Percentiles rank a stretch among this genome's conserved stretches.
These are phyloP conservation scores for Aspergillus quadricinctus DNA, from an alignment of 2,329 filamentous ascomycete species.

Conservation along the genomic window DNA sequence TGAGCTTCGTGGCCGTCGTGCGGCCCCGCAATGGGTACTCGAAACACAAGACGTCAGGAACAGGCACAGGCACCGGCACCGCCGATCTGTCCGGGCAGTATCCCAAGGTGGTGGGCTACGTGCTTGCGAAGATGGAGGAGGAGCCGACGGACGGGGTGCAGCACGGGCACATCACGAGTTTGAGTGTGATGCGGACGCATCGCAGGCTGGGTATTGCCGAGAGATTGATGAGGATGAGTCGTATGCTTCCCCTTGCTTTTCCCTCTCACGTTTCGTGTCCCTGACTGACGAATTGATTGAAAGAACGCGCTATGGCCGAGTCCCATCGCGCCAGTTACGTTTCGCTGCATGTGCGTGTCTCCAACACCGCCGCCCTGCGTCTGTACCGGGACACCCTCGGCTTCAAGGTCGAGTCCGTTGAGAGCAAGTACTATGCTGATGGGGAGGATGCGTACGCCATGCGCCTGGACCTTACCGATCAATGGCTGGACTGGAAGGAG, in stretches of 20 bases:
- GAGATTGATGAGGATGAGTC: conserved; percentile 94
- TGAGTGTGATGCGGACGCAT: conserved; percentile 96
- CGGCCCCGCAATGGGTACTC: conserved; percentile 72
- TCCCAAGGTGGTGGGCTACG: conserved; percentile 96
- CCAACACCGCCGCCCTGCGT: conserved; percentile 84
- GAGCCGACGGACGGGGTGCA: conserved; percentile 85
- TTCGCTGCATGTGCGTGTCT: conserved; percentile 90
- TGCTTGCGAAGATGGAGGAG: conserved; percentile 99
- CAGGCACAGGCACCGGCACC: conserved; percentile 13
- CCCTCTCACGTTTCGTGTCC: neutral
- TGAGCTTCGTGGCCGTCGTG: conserved; percentile 94
- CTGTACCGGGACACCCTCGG: conserved; percentile 90
- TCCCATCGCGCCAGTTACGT: conserved; percentile 89
- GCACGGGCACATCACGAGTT: conserved; percentile 92
- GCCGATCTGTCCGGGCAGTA: conserved; percentile 51
- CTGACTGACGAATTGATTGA: neutral
- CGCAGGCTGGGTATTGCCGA: conserved; percentile 86
- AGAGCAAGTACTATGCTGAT: conserved; percentile 69
- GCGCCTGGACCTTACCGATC: conserved; percentile 69
- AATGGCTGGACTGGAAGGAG: conserved; percentile 46
- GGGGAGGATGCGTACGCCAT: conserved; percentile 95
- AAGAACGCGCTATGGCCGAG: conserved; percentile 94
- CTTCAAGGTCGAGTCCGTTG: conserved; percentile 73
- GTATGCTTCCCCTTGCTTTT: conserved; percentile 49
- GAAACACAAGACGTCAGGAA: conserved; percentile 50